phyloP scores from a whole-genome alignment of 2,329 filamentous ascomycete genomes.

The Fusarium sp. region DNA sequence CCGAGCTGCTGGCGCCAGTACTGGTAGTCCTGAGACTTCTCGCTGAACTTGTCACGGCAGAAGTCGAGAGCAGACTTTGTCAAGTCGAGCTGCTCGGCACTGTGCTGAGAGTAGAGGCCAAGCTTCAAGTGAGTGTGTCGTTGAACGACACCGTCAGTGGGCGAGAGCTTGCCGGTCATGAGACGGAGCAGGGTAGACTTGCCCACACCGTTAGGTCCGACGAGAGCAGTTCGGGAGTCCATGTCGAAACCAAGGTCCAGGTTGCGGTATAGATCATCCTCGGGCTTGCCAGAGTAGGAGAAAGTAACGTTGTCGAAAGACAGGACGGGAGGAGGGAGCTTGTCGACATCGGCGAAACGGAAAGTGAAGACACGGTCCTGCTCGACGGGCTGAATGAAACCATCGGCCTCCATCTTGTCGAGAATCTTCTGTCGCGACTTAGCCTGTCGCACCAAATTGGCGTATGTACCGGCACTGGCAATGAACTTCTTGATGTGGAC shows the following conservation, averaged over 20 bases:
- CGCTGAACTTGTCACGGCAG: conserved; percentile 92
- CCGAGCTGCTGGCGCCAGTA: conserved; percentile 99
- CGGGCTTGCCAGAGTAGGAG: conserved; percentile 90
- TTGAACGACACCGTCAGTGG: conserved; percentile 83
- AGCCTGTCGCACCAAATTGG: conserved; percentile 98
- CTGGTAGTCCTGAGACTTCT: conserved; percentile 96
- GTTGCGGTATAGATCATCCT: conserved; percentile 96
- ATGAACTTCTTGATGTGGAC: conserved; percentile 99
- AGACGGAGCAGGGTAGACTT: conserved; percentile 96
- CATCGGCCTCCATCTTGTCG: conserved; percentile 99
- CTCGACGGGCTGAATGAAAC: conserved; percentile 92
- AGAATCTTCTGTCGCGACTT: conserved; percentile 99
- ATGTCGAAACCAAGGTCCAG: conserved; percentile 99
- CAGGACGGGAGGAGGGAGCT: conserved; percentile 96
- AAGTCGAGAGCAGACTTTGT: conserved; percentile 99
- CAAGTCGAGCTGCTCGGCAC: conserved; percentile 95
- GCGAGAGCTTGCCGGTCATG: conserved; percentile 95
- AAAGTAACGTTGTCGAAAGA: conserved; percentile 98
- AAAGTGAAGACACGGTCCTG: conserved; percentile 94
- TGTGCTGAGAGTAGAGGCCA: conserved; percentile 98
- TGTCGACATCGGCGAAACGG: conserved; percentile 98
- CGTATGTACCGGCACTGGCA: conserved; percentile 98
- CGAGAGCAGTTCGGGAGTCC: conserved; percentile 97
- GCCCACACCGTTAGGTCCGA: conserved; percentile 98
- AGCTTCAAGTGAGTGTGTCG: conserved; percentile 99